Conservation (phyloP, 108 stramenopile genomes). For the Stephanodiscus minutulus region DNA sequence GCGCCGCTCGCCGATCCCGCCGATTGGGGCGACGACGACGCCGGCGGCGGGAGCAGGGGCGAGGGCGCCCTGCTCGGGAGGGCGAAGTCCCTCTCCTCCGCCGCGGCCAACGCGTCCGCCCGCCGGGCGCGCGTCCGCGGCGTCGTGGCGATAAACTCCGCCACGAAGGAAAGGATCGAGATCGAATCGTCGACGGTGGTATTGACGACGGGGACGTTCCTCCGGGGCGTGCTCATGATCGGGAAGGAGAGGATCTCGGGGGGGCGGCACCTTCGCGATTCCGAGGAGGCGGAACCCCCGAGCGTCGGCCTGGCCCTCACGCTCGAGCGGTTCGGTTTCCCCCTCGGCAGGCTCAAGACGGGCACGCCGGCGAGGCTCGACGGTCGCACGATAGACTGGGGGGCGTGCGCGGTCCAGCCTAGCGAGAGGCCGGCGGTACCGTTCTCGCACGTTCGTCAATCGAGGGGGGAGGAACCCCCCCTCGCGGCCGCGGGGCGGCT, state of each 20-base stretch:
- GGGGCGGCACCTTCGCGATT: slow-evolving; percentile 91
- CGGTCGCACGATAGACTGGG: slow-evolving; percentile 94
- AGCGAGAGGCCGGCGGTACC: slow-evolving; percentile 83
- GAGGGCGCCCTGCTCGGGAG: slow-evolving; percentile 18
- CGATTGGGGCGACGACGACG: slow-evolving; percentile 28
- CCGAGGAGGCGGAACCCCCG: slow-evolving; percentile 94
- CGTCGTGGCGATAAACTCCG: slow-evolving; percentile 69
- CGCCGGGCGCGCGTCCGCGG: slow-evolving; percentile 78
- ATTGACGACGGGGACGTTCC: slow-evolving; percentile 97
- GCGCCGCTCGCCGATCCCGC: slow-evolving; percentile 51
- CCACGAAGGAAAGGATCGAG: slow-evolving; percentile 56
- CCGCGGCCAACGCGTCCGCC: slow-evolving; percentile 31
- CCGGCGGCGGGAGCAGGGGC: slow-evolving; percentile 14
- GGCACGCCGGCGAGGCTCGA: slow-evolving; percentile 96
- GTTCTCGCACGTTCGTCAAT: slow-evolving; percentile 86
- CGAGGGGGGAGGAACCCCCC: slow-evolving; percentile 76
- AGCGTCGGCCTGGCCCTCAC: slow-evolving; percentile 90
- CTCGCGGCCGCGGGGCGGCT: slow-evolving; percentile 56
- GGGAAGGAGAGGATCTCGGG: slow-evolving; percentile 89
- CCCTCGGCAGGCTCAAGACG: slow-evolving; percentile 94
- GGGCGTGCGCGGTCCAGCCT: slow-evolving; percentile 78
- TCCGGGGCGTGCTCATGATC: slow-evolving; percentile 88
- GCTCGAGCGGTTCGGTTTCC: slow-evolving; percentile 86
- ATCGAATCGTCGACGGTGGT: slow-evolving; percentile 78
- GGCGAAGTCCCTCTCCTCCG: slow-evolving; percentile 42